A percentile compares a stretch with the other conserved stretches of the same genome.
Conservation (phyloP, 2,329 filamentous ascomycete species). For the Colletotrichum kahawae region DNA sequence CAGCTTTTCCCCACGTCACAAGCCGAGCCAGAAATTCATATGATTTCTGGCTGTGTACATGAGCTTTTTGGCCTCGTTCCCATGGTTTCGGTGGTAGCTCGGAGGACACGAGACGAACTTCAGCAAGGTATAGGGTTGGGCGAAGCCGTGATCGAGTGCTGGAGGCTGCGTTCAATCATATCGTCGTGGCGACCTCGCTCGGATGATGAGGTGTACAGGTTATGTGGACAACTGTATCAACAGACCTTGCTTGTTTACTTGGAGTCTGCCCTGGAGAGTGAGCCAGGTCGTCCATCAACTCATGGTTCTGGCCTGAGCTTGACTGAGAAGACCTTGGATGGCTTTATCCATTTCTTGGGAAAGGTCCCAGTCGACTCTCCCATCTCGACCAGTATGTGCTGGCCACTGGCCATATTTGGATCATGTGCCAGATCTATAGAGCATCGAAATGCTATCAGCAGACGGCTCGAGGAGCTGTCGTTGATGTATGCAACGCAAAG, state of each 20-base stretch:
- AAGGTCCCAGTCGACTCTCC: background rate
- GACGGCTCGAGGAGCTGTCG: background rate
- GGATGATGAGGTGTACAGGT: background rate
- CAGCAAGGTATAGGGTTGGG: background rate
- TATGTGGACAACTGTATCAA: background rate
- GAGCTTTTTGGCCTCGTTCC: background rate
- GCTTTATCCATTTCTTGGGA: background rate
- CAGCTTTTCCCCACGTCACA: background rate
- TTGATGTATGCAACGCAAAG: background rate
- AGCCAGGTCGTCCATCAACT: accelerated
- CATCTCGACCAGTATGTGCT: background rate
- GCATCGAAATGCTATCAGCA: background rate
- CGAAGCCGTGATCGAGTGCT: background rate
- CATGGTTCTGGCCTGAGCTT: background rate
- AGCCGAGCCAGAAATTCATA: background rate
- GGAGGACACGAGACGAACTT: background rate
- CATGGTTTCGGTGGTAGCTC: background rate
- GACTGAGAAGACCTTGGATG: background rate
- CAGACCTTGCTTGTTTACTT: background rate
- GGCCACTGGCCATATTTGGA: background rate
- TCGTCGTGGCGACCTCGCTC: background rate
- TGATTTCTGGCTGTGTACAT: background rate
- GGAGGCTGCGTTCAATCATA: background rate
- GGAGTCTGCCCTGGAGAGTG: background rate
- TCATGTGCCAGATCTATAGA: background rate